Evolutionary conservation across 768 basidiomycete species (phyloP), one percentile per base, ranked within the genome.

Genomic region (Boletus pseudo-olivaceus): DNA sequence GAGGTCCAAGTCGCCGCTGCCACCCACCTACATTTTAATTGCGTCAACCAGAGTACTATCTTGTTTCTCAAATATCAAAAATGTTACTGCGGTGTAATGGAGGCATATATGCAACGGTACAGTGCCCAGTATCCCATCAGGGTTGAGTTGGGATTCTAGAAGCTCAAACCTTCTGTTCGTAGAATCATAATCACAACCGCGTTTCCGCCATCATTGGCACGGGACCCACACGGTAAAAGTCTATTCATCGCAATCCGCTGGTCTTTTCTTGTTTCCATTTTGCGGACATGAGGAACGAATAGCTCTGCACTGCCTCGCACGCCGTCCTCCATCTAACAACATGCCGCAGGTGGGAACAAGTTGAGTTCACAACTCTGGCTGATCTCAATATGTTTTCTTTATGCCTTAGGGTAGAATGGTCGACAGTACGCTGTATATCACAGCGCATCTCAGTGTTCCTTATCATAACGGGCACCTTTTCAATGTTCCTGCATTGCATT

Each of bases 231-330:
- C 23, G 23, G 23, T 23, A 23, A 23, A 23, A 23, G 23, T 4
- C 23, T 23, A 23, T 23, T 23, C 23, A 23, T 4, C 23, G 23
- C 23, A 23, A 23, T 23, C 23, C 23, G 23, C 23, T 23, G 23
- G 23, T 23, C 23, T 17, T 38, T 47, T 5, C 34, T 37, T 34
- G 19, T 54, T 59, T 55, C 61, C 49, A 59, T 55, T 62, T 34
- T 27, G 15, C 47, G 38, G 43, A 42, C 33, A 44, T 32, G 46
- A 47, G 23, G 0, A 7, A 5, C 10, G 12, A 26, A 55, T 46
- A 27, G 43, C 38, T 43, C 2, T 49, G 45, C 26, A 44, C 34
- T 30, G 50, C 59, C 34, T 42, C 17, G 37, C 23, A 33, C 19
- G 23, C 23, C 30, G 23, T 45, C 17, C 30, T 30, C 23, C 11